Percentiles rank a stretch among this genome's conserved stretches.
These are phyloP conservation scores for Cryptosporidium bovis DNA, from an alignment of 169 alveolate species.

Conservation along the genomic window DNA sequence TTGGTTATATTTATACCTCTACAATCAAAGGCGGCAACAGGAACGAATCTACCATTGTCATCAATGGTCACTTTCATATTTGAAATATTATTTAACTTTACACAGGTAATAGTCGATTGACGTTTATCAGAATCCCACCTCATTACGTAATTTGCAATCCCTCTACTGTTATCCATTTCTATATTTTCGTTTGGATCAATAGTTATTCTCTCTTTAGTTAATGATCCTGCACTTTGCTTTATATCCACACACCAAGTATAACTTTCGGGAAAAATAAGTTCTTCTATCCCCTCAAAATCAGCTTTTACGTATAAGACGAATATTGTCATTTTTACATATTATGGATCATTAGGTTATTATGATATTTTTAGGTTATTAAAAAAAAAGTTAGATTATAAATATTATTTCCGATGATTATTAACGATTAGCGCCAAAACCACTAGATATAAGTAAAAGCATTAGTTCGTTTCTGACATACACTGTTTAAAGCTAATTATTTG, in stretches of 20 bases:
- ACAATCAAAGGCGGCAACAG: slow-evolving; percentile 70
- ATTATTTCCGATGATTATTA: background rate
- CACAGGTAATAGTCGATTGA: slow-evolving; percentile 48
- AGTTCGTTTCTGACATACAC: too few relatives aligned
- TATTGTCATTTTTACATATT: slow-evolving; percentile 13
- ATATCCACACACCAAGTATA: slow-evolving; percentile 71
- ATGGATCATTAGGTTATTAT: background rate
- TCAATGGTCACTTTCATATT: slow-evolving; percentile 35
- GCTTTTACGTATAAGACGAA: slow-evolving; percentile 66
- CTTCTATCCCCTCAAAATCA: slow-evolving; percentile 65
- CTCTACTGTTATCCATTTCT: slow-evolving; percentile 70
- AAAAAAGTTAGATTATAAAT: background rate
- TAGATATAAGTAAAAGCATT: background rate
- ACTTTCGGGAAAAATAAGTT: slow-evolving; percentile 61
- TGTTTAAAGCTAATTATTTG: too few relatives aligned
- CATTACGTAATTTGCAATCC: slow-evolving; percentile 61
- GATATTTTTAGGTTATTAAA: background rate
- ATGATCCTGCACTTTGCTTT: slow-evolving; percentile 61
- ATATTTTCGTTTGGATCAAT: slow-evolving; percentile 66
- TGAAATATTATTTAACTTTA: slow-evolving; percentile 31
- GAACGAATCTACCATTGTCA: slow-evolving; percentile 54
- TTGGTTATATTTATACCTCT: slow-evolving; percentile 53
- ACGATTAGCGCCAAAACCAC: background rate
- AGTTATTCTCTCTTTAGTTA: slow-evolving; percentile 57
- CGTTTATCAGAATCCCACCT: slow-evolving; percentile 71